Evolutionary conservation across 192 early-diverging fungal species (phyloP), one percentile per base, ranked within the genome.

Genomic region (Linnemannia elongata): DNA sequence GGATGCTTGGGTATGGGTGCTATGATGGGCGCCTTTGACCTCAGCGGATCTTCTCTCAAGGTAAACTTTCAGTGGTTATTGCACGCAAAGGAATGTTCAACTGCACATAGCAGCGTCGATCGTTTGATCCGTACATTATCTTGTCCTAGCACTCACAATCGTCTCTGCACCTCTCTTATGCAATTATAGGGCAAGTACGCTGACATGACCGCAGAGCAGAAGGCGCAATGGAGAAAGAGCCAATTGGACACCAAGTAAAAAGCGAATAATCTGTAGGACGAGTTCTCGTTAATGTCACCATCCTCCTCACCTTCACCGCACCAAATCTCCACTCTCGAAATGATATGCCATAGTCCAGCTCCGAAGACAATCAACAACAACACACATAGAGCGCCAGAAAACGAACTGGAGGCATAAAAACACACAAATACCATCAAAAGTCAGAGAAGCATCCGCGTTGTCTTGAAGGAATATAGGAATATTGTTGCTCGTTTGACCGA

Each of bases 1-100:
- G 90, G 91, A 75, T 94, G 93, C 80, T 85, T 91, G 57, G 92
- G 91, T 82, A 90, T 95, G 87, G 94, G 93, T 15, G 89, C 89
- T 13, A 88, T 92, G 71, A 94, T 95, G 93, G 92, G 89, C 73
- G 91, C 91, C 36, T 94, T 93, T 85, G 93, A 95, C 79, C 90
- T 92, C 68, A 89, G 91, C 55, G 94, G 95, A 75, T 90, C 88
- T 18, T 83, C 88, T 27, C 78, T 92, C 78, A 92, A 92, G 91
- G 85, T 87, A 87, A 81, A 4, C 30, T 52, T 36, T 30, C 66
- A n/a, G 3, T 39, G 55, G 35, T 38, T 22, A 24, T 44, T 38
- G 24, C 36, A 74, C 24, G 27, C 8, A 63, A 20, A 24, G 22
- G 12, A 60, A 6, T 30, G 38, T 60, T 76, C 55, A 52, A 2